Evolutionary conservation across 2,329 filamentous ascomycete genomes (phyloP).

Genomic region (Colletotrichum coccodes): DNA sequence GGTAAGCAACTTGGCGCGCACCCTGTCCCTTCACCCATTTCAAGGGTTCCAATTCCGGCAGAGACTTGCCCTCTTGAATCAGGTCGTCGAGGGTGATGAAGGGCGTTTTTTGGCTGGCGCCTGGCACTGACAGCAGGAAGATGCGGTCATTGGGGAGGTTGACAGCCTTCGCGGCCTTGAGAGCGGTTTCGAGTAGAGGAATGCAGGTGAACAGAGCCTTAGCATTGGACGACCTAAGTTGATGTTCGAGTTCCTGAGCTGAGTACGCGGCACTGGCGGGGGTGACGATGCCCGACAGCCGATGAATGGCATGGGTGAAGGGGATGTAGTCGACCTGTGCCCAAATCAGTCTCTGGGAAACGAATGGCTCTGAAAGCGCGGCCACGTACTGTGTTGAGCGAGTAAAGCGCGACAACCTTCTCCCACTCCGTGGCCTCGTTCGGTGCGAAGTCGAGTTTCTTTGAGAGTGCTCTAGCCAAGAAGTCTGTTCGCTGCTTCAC

Average conservation of each 20-base stretch:
- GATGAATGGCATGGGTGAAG: constrained; percentile 78
- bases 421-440: constrained; percentile 82
- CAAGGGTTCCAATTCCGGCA: constrained; percentile 64
- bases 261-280: constrained; percentile 83
- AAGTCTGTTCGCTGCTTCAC: constrained; percentile 73
- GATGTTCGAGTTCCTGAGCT: constrained; percentile 75
- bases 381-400: constrained; percentile 77
- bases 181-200: constrained; percentile 68
- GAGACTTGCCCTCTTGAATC: constrained; percentile 66
- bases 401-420: constrained; percentile 80
- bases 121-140: constrained; percentile 76
- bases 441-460: constrained; percentile 77
- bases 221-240: constrained; percentile 75
- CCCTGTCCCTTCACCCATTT: constrained; percentile 73
- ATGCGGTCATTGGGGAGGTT: constrained; percentile 71
- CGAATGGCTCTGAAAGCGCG: background rate
- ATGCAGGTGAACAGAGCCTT: constrained; percentile 77
- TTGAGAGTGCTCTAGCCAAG: constrained; percentile 74
- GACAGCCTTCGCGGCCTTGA: constrained; percentile 69
- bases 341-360: background rate
- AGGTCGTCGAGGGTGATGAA: constrained; percentile 76
- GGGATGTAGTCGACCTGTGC: constrained; percentile 78
- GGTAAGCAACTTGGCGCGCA: constrained; percentile 74
- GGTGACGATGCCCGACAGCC: constrained; percentile 77
- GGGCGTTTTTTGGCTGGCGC: constrained; percentile 58